phyloP scores from a whole-genome alignment of 2,329 filamentous ascomycete species.

The Sclerotinia trifoliorum region DNA sequence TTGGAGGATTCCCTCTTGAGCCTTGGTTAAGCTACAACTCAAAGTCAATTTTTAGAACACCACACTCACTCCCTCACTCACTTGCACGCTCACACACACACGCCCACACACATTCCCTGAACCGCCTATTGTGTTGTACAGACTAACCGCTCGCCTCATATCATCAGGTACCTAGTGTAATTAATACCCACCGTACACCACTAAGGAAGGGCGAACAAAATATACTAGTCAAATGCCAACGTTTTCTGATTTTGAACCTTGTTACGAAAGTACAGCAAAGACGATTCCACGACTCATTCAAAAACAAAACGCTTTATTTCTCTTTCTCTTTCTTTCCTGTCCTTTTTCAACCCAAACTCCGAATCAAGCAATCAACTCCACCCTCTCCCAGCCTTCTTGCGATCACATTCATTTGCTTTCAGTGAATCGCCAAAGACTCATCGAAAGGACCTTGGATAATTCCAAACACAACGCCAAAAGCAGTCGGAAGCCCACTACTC shows the following conservation, averaged over 20 bases:
- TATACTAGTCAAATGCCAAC: not conserved
- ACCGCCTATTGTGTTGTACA: not conserved
- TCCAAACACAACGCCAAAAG: not conserved
- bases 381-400: not conserved
- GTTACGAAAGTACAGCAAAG: not conserved
- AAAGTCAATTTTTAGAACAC: not conserved
- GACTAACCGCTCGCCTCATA: slow-evolving; percentile 4
- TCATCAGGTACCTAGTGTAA: not conserved
- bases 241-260: not conserved
- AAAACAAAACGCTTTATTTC: not conserved
- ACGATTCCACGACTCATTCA: slow-evolving; percentile 1
- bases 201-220: not conserved
- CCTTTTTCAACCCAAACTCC: not conserved
- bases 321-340: not conserved
- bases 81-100: not conserved
- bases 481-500: not conserved
- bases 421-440: not conserved
- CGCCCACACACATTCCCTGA: not conserved
- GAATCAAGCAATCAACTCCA: not conserved
- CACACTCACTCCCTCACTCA: too few species aligned
- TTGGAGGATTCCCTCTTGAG: not conserved
- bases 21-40: not conserved
- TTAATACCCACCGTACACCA: not conserved
- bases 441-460: not conserved
- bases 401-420: not conserved